Evolutionary conservation across 2,329 filamentous ascomycete species (phyloP).

Genomic region (Ceratocystis eucalypticola): DNA sequence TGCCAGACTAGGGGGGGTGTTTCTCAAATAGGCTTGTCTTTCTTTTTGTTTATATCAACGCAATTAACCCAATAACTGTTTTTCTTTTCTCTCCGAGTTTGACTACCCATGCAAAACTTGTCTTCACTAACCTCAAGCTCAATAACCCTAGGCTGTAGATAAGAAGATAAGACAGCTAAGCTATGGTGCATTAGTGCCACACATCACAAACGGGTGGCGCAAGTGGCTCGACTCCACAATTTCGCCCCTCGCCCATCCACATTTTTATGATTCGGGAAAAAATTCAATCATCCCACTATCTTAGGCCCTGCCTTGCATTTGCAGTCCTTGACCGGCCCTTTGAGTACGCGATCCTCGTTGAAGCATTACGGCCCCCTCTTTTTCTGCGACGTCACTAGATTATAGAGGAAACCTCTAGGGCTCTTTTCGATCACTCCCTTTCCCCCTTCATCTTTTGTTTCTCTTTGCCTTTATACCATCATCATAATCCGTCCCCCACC

Average conservation of each 20-base stretch:
- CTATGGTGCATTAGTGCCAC: not conserved
- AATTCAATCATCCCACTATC: constrained; percentile 16
- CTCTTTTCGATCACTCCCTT: not conserved
- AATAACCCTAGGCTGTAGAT: not conserved
- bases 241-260: constrained; percentile 18
- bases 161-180: not conserved
- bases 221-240: constrained; percentile 2
- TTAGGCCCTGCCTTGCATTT: not conserved
- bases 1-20: not conserved
- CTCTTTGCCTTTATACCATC: not conserved
- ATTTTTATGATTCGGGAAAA: constrained; percentile 17
- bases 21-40: not conserved
- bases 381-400: constrained; percentile 11
- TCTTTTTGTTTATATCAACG: not conserved
- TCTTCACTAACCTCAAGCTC: not conserved
- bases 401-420: not conserved
- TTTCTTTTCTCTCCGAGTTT: not conserved
- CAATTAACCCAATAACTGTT: not conserved
- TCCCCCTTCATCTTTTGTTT: not conserved
- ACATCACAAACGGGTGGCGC: not conserved
- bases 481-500: not conserved
- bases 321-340: not conserved
- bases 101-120: not conserved
- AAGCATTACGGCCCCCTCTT: constrained; percentile 3
- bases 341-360: constrained; percentile 12